These are phyloP conservation scores for Penicillium flavigenum DNA, from an alignment of 495 filamentous ascomycete species.

Conservation along the genomic window DNA sequence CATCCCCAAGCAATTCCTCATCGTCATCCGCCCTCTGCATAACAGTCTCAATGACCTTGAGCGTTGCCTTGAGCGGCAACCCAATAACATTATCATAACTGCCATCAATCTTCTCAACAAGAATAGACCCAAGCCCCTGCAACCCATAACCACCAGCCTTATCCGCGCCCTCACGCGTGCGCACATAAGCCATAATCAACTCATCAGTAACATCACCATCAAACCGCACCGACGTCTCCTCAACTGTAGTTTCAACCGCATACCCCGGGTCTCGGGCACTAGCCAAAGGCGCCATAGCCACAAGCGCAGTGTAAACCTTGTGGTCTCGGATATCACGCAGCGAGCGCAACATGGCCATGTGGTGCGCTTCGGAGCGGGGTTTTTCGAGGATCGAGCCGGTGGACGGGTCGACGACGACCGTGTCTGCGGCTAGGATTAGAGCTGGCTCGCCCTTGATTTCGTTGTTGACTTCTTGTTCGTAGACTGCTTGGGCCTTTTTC, in stretches of 20 bases:
- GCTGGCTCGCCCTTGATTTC: slow-evolving; percentile 65
- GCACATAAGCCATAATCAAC: slow-evolving; percentile 80
- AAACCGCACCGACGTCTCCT: slow-evolving; percentile 86
- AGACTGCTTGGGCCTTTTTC: slow-evolving; percentile 78
- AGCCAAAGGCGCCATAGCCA: slow-evolving; percentile 73
- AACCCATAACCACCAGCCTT: slow-evolving; percentile 97
- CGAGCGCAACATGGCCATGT: slow-evolving; percentile 75
- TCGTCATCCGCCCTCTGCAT: slow-evolving; percentile 58
- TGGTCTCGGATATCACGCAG: slow-evolving; percentile 73
- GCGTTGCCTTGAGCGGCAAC: slow-evolving; percentile 76
- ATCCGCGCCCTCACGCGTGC: slow-evolving; percentile 87
- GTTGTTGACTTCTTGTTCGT: slow-evolving; percentile 63
- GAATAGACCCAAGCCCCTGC: slow-evolving; percentile 80
- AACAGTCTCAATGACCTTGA: slow-evolving; percentile 84
- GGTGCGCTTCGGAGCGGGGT: slow-evolving; percentile 73
- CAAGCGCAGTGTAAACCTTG: slow-evolving; percentile 80
- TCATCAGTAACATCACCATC: slow-evolving; percentile 73
- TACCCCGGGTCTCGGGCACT: slow-evolving; percentile 81
- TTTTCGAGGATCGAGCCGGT: slow-evolving; percentile 83
- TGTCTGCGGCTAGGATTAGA: slow-evolving; percentile 89
- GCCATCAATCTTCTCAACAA: slow-evolving; percentile 87
- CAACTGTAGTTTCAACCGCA: slow-evolving; percentile 72
- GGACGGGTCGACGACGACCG: slow-evolving; percentile 68
- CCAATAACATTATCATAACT: slow-evolving; percentile 94
- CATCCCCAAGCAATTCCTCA: slow-evolving; percentile 36